Evolutionary conservation across 1,139 yeast genomes (phyloP).

Genomic region (Petasospora rhodanensis): DNA sequence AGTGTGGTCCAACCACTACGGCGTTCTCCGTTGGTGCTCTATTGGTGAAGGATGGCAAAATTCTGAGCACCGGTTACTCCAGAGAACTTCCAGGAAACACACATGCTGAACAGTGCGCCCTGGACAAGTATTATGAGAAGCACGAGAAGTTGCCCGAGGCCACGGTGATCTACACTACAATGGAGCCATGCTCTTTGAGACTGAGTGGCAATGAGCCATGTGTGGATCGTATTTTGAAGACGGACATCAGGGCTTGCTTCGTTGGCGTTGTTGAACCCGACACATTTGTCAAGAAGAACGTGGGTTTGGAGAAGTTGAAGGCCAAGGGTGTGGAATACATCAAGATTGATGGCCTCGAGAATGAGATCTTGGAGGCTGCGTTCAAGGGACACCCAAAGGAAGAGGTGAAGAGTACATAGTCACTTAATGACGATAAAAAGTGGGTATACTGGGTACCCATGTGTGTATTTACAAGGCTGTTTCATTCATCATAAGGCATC

Average conservation of each 20-base stretch:
- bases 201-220: conserved; percentile 91
- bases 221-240: conserved; percentile 63
- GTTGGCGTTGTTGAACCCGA: conserved; percentile 93
- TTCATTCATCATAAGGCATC: no score
- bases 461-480: no score
- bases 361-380: conserved; percentile 69
- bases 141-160: conserved; percentile 62
- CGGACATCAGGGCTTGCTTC: conserved; percentile 63
- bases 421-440: no score
- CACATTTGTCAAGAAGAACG: conserved; percentile 76
- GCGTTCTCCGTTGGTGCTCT: conserved; percentile 96
- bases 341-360: conserved; percentile 80
- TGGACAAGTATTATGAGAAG: conserved; percentile 59
- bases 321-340: conserved; percentile 63
- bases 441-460: no score
- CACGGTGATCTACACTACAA: conserved; percentile 83
- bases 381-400: conserved; percentile 54
- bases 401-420: no score
- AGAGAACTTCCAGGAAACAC: conserved; percentile 94
- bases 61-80: conserved; percentile 79
- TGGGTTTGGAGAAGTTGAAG: conserved; percentile 52
- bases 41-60: conserved; percentile 58
- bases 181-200: conserved; percentile 95
- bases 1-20: conserved; percentile 78
- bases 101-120: conserved; percentile 95